These are phyloP conservation scores for Dichotomocladium elegans DNA, from an alignment of 371 early-diverging fungal genomes.

Conservation along the genomic window DNA sequence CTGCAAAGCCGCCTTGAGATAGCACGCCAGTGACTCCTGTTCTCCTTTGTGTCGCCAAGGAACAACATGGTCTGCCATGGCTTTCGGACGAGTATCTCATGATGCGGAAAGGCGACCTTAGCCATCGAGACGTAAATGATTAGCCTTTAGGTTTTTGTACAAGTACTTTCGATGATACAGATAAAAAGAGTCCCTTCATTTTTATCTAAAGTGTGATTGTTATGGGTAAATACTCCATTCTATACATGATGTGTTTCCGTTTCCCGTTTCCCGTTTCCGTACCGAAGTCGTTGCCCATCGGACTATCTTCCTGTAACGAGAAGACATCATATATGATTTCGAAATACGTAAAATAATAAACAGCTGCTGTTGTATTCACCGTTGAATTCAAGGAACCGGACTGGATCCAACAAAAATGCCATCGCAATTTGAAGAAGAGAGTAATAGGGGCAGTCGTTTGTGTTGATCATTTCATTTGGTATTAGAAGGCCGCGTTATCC, in stretches of 20 bases:
- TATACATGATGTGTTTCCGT: too few species aligned
- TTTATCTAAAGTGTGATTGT: too few species aligned
- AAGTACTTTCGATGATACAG: too few species aligned
- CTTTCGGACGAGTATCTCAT: not conserved
- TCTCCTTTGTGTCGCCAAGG: slow-evolving; percentile 50
- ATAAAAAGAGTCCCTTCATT: too few species aligned
- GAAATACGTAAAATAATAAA: not conserved
- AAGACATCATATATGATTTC: not conserved
- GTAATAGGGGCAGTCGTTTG: not conserved
- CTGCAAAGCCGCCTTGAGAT: slow-evolving; percentile 82
- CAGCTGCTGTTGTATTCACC: not conserved
- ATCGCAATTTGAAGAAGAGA: not conserved
- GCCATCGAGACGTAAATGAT: not conserved
- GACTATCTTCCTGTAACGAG: not conserved
- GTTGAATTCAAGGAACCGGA: not conserved
- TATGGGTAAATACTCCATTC: too few species aligned
- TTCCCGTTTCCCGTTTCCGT: too few species aligned
- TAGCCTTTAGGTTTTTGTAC: too few species aligned
- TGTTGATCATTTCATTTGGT: not conserved
- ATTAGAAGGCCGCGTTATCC: not conserved
- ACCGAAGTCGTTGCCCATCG: too few species aligned
- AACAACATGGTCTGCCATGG: not conserved
- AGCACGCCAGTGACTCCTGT: too few species aligned
- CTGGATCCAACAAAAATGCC: too few species aligned
- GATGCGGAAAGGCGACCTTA: not conserved